These are phyloP conservation scores for Liriodendron chinense DNA, from an alignment of 164 flowering plant genomes.

Conservation along the genomic window DNA sequence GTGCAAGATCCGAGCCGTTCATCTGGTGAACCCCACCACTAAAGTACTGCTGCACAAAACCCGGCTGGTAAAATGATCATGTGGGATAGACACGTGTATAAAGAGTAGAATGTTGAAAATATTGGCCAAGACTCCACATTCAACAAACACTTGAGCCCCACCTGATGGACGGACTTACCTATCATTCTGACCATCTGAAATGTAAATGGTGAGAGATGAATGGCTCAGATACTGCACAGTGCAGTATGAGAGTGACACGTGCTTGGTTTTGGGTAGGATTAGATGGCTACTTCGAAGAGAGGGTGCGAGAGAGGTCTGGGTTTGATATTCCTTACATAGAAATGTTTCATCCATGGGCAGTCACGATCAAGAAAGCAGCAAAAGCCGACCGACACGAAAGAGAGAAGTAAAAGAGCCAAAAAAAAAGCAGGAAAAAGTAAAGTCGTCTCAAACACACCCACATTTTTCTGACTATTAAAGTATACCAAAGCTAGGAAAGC, in stretches of 20 bases:
- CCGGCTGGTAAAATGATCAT: too few species aligned
- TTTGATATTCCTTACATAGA: not conserved
- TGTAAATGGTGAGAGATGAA: not conserved
- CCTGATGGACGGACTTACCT: not conserved
- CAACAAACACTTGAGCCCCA: not conserved
- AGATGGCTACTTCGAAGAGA: not conserved
- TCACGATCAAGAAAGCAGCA: not conserved
- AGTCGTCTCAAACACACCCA: not conserved
- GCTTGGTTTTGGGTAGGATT: not conserved
- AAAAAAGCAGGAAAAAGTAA: not conserved
- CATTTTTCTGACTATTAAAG: not conserved
- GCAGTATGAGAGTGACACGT: not conserved
- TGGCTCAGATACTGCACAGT: not conserved
- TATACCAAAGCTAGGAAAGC: not conserved
- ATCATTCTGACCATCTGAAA: not conserved
- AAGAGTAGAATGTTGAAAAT: too few species aligned
- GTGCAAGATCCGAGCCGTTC: too few species aligned
- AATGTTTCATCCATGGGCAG: not conserved
- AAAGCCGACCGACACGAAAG: not conserved
- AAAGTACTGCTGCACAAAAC: too few species aligned
- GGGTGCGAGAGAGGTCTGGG: not conserved
- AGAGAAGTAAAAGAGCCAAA: not conserved
- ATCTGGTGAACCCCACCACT: too few species aligned
- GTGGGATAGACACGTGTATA: too few species aligned
- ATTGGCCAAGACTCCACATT: too few species aligned